phyloP scores from a whole-genome alignment of 1,284 basidiomycete species.

The Vanrija humicola region DNA sequence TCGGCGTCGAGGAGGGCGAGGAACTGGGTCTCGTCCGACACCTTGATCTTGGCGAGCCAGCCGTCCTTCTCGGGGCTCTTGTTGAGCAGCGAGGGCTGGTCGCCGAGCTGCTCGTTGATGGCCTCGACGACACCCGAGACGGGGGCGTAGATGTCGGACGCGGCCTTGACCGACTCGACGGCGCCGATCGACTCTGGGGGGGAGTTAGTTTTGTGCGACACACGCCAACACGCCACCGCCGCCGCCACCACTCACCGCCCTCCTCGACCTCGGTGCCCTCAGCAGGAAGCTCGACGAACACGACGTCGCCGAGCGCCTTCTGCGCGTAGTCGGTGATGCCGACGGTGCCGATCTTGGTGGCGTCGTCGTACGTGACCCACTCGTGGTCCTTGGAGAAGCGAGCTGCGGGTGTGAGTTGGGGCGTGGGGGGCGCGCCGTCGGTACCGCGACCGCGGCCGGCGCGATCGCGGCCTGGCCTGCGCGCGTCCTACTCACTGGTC shows the following conservation, averaged over 20 bases:
- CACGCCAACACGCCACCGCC: no score
- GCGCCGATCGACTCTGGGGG: slow-evolving; percentile 81
- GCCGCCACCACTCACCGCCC: slow-evolving; percentile 61
- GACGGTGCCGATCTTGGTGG: slow-evolving; percentile 74
- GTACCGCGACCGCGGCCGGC: not conserved
- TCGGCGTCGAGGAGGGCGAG: slow-evolving; percentile 70
- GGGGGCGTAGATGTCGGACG: slow-evolving; percentile 95
- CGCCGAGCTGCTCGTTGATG: slow-evolving; percentile 70
- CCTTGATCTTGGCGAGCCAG: slow-evolving; percentile 75
- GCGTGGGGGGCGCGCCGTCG: not conserved
- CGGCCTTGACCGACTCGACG: slow-evolving; percentile 97
- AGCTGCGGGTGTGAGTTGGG: slow-evolving; percentile 52
- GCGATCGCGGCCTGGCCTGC: no score
- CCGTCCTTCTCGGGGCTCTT: slow-evolving; percentile 82
- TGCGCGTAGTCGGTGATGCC: slow-evolving; percentile 94
- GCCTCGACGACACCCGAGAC: slow-evolving; percentile 77
- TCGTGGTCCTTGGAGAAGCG: slow-evolving; percentile 89
- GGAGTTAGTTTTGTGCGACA: not conserved
- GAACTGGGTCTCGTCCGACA: slow-evolving; percentile 73
- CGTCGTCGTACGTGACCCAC: slow-evolving; percentile 74
- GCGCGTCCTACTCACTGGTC: not conserved
- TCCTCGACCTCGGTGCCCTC: slow-evolving; percentile 65
- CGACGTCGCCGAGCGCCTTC: slow-evolving; percentile 88
- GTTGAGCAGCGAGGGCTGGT: slow-evolving; percentile 78
- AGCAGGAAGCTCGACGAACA: slow-evolving; percentile 88